Evolutionary conservation across 2,329 filamentous ascomycete species (phyloP).

Genomic region (Sporothrix schenckii): DNA sequence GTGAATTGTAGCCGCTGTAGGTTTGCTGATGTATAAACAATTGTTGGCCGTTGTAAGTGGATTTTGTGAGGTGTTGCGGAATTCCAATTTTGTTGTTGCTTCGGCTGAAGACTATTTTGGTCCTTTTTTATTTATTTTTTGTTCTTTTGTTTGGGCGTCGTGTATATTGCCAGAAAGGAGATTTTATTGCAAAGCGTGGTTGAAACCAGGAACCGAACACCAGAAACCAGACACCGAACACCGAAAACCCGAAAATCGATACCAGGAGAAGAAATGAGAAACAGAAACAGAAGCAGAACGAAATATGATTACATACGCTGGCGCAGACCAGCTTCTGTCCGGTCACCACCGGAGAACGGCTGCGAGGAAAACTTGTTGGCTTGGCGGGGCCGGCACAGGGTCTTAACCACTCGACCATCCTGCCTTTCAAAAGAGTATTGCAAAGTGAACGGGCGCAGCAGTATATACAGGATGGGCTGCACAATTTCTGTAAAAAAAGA

Average conservation of each 20-base stretch:
- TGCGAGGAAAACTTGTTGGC: slow-evolving; percentile 22
- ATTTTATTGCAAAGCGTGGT: background rate
- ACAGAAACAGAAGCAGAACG: background rate
- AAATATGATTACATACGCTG: background rate
- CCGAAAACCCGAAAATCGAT: no score
- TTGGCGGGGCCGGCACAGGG: background rate
- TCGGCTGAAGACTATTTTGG: no score
- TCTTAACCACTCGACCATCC: slow-evolving; percentile 11
- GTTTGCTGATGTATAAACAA: no score
- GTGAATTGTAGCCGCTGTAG: no score
- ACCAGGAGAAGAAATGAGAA: no score
- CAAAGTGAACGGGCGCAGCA: background rate
- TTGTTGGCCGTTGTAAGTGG: no score
- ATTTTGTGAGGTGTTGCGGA: no score
- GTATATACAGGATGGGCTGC: background rate
- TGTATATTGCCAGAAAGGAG: background rate
- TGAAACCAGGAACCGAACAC: no score
- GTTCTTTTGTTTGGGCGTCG: background rate
- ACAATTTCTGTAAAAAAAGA: no score
- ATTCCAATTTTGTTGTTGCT: no score
- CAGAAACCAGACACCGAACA: no score
- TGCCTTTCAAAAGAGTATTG: slow-evolving; percentile 23
- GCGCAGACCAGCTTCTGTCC: background rate
- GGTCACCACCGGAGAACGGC: background rate
- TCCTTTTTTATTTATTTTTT: background rate